Percentiles rank a stretch among this genome's conserved stretches.
phyloP scores from a whole-genome alignment of 495 filamentous ascomycete genomes.

The Podospora australis region DNA sequence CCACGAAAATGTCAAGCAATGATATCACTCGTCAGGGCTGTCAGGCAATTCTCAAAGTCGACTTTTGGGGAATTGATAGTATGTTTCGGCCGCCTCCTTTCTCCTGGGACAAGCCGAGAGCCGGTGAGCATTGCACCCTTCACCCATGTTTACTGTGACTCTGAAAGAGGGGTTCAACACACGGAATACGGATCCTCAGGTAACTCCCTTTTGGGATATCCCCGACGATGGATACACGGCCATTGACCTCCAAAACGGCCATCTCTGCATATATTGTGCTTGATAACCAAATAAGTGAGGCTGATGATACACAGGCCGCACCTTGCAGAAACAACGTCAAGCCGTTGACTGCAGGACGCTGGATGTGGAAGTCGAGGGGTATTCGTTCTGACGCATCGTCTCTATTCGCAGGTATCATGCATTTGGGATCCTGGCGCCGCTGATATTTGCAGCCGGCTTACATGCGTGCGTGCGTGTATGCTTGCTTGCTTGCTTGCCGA shows the following conservation, averaged over 20 bases:
- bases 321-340: slow-evolving; percentile 8
- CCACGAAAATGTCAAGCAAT: not conserved
- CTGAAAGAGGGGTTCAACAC: no score
- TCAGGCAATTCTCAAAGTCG: no score
- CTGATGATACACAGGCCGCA: slow-evolving; percentile 16
- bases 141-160: no score
- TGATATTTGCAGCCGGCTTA: not conserved
- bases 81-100: no score
- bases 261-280: not conserved
- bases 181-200: no score
- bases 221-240: no score
- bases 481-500: slow-evolving; percentile 7
- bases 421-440: not conserved
- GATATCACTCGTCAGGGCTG: slow-evolving; percentile 9
- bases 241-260: not conserved
- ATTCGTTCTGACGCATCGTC: slow-evolving; percentile 4
- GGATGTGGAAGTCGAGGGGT: slow-evolving; percentile 12
- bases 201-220: no score
- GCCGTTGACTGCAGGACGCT: slow-evolving; percentile 14
- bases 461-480: no score
- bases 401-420: not conserved
- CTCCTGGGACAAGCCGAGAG: no score
- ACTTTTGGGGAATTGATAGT: no score
- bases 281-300: slow-evolving; percentile 13
- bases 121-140: no score